Base-by-base conservation (phyloP, 2,329 filamentous ascomycete species). In the Alternaria metachromatica region DNA sequence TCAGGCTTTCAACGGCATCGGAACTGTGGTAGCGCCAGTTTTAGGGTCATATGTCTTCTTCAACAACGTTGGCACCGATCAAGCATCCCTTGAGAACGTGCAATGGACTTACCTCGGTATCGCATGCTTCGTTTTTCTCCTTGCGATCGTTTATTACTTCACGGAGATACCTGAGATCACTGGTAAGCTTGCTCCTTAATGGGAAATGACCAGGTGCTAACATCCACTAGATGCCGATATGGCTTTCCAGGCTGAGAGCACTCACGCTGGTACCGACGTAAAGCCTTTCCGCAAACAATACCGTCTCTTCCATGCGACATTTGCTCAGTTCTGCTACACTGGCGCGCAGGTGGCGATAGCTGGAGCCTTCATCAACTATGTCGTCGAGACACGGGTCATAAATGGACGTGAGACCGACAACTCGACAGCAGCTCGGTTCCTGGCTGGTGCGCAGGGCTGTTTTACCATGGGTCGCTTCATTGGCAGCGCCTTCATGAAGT, bases 311-410 rank as follows among this genome's bases (percentile, higher is more conserved):
- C 90, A 93, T 72, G 92, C 90, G 12, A 87, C 90, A 0, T 87
- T 89, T 69, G 90, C 91, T 0, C 92, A 95, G 69, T 94, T 94
- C 80, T 92, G 89, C 76, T 96, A 95, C 77, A 90, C 92, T 0
- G 92, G 92, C 51, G 88, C 91, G 0, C 93, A 97, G 72, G 77
- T 87, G 6, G 85, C 83, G 2, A 82, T 87, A 26, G 84, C 84
- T 4, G 80, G 80, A 37, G 77, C 80, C 53, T 80, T 80, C 68
- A 81, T 80, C 65, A 79, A 80, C 80, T 86, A 79, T 71, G 81
- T 85, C 18, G 78, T 82, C 50, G 92, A 91, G 48, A 78, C 75
- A 2, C 65, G 78, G 6, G 18, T 72, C 18, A 60, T 58, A 26
- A 48, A 53, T 9, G 65, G 59, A 5, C 49, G 55, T 23, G 74